These are phyloP conservation scores for Phytophthora foliorum DNA, from an alignment of 352 stramenopile genomes.

Conservation along the genomic window DNA sequence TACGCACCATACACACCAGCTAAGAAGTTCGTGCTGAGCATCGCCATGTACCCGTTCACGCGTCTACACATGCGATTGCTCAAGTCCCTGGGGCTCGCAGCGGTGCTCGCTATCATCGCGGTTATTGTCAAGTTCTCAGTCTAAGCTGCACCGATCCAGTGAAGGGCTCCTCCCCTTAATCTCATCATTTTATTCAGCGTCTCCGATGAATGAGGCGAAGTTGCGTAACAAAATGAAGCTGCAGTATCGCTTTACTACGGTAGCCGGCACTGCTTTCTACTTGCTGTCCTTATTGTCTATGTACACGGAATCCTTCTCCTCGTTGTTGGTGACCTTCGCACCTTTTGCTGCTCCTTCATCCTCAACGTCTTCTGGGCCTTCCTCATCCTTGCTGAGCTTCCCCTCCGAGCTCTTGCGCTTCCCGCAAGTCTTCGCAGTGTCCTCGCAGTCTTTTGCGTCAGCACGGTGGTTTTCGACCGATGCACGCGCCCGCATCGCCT, in stretches of 20 bases:
- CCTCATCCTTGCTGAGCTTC: conserved; percentile 43
- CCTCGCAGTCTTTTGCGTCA: conserved; percentile 44
- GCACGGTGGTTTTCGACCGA: conserved; percentile 46
- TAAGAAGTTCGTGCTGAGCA: conserved; percentile 45
- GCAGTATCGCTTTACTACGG: conserved; percentile 4
- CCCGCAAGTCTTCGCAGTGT: conserved; percentile 9
- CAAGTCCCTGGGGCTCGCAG: conserved; percentile 39
- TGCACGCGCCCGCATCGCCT: conserved; percentile 69
- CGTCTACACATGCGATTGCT: conserved; percentile 50
- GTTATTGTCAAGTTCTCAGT: conserved; percentile 36
- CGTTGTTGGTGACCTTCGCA: conserved; percentile 29
- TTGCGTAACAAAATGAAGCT: conserved; percentile 12
- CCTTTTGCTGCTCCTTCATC: conserved; percentile 30
- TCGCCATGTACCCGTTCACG: conserved; percentile 59
- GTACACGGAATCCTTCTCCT: conserved; percentile 26
- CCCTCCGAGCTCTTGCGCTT: conserved; percentile 33
- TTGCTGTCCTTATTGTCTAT: conserved; percentile 36
- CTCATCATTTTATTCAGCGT: conserved; percentile 24
- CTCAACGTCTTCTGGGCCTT: conserved; percentile 32
- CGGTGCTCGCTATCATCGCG: conserved; percentile 44
- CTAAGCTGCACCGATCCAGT: conserved; percentile 10
- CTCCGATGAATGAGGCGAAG: background rate
- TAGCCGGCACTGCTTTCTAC: conserved; percentile 6
- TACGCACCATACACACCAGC: conserved; percentile 59
- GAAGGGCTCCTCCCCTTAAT: background rate